phyloP scores from a whole-genome alignment of 345 rosid genomes.

The Populus nigra region DNA sequence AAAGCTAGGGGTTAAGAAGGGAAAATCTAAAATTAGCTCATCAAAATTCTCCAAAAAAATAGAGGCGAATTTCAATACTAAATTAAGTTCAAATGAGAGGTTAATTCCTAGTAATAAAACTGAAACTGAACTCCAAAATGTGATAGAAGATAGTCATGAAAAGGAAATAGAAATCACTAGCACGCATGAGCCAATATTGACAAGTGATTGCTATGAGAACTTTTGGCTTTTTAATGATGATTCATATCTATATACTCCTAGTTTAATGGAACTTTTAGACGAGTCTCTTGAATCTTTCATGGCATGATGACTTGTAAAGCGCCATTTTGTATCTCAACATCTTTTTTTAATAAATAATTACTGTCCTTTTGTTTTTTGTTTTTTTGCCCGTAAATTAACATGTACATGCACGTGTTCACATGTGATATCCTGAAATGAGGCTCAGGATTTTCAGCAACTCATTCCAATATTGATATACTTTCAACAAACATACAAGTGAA shows the following conservation, averaged over 20 bases:
- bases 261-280: conserved; percentile 18
- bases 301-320: conserved; percentile 16
- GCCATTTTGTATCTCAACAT: not conserved
- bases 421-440: not conserved
- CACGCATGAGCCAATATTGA: not conserved
- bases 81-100: not conserved
- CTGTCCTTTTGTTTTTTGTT: not conserved
- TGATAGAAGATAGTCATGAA: not conserved
- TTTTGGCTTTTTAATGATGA: conserved; percentile 22
- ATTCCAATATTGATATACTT: not conserved
- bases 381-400: not conserved
- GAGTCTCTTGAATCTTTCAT: conserved; percentile 23
- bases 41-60: not conserved
- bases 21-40: conserved; percentile 3
- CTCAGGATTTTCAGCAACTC: not conserved
- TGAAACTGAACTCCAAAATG: no score
- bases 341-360: not conserved
- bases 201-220: not conserved
- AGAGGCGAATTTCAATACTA: not conserved
- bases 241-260: conserved; percentile 1
- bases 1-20: conserved; percentile 13
- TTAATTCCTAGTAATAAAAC: no score
- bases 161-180: not conserved
- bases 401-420: not conserved
- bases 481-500: not conserved